phyloP scores from a whole-genome alignment of 2,329 filamentous ascomycete species.

The Cordyceps sp. region DNA sequence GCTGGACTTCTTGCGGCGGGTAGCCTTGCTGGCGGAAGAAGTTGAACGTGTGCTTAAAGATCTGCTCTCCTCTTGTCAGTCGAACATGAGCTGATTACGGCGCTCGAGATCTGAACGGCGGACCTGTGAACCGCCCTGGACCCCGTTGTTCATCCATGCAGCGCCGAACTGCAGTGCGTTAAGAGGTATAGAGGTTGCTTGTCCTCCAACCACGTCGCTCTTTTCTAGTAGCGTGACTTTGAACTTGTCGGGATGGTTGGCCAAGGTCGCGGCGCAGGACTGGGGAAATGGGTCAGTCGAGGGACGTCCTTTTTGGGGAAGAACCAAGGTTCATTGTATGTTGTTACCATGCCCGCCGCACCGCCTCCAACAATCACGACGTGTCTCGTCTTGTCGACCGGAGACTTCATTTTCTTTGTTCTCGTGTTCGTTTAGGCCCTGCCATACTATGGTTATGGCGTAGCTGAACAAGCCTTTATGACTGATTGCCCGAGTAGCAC shows the following conservation, averaged over 20 bases:
- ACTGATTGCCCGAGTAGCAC: no score
- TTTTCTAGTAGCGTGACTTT: conserved; percentile 46
- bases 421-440: no score
- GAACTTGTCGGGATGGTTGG: conserved; percentile 48
- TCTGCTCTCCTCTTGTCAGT: conserved; percentile 18
- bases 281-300: conserved; percentile 7
- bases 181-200: conserved; percentile 42
- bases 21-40: conserved; percentile 43
- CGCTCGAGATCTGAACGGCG: no score
- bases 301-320: no score
- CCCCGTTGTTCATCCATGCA: conserved; percentile 45
- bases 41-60: conserved; percentile 51
- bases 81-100: no score
- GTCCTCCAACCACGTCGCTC: conserved; percentile 40
- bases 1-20: conserved; percentile 37
- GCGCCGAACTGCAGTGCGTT: conserved; percentile 39
- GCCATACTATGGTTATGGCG: no score
- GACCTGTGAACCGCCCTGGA: conserved; percentile 37
- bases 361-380: conserved; percentile 45
- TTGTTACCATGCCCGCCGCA: conserved; percentile 43
- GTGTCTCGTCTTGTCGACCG: conserved; percentile 18
- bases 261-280: conserved; percentile 51
- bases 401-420: conserved; percentile 2
- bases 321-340: no score
- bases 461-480: no score